phyloP scores from a whole-genome alignment of 441 rosid genomes.

The Erodium trifolium region DNA sequence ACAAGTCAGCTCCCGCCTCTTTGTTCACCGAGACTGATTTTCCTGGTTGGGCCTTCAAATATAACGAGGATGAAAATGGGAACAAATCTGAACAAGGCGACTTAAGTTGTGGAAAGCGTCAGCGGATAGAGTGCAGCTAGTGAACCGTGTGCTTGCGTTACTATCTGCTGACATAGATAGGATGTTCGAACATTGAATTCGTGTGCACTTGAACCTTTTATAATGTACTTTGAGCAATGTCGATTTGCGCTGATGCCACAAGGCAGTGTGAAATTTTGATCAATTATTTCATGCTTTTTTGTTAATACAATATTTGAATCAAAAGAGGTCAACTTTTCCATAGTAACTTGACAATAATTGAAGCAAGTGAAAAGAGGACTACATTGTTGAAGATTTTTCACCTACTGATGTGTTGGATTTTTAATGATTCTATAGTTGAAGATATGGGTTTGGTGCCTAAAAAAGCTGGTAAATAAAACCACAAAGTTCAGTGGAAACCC shows the following conservation, averaged over 20 bases:
- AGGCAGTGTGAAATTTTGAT: background rate
- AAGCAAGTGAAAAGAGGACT: too few species aligned
- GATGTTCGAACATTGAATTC: background rate
- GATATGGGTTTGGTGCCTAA: constrained; percentile 1
- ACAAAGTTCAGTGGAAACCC: constrained; percentile 12
- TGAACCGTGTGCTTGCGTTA: background rate
- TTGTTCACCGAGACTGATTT: constrained; percentile 71
- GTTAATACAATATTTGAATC: too few species aligned
- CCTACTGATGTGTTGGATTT: too few species aligned
- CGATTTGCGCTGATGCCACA: background rate
- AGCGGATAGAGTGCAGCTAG: constrained; percentile 26
- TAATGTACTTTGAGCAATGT: background rate
- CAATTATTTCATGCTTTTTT: background rate
- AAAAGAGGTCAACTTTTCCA: too few species aligned
- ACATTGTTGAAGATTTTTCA: too few species aligned
- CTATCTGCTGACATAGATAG: background rate
- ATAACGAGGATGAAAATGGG: constrained; percentile 15
- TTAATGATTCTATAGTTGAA: background rate
- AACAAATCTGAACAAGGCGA: background rate
- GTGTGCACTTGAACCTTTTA: background rate
- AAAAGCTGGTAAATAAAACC: background rate
- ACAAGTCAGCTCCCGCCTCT: constrained; percentile 46
- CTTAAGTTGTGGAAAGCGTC: constrained; percentile 13
- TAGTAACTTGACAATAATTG: too few species aligned
- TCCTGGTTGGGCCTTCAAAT: constrained; percentile 65